These are phyloP conservation scores for Cladophialophora carrionii DNA, from an alignment of 2,329 filamentous ascomycete genomes.

Conservation along the genomic window DNA sequence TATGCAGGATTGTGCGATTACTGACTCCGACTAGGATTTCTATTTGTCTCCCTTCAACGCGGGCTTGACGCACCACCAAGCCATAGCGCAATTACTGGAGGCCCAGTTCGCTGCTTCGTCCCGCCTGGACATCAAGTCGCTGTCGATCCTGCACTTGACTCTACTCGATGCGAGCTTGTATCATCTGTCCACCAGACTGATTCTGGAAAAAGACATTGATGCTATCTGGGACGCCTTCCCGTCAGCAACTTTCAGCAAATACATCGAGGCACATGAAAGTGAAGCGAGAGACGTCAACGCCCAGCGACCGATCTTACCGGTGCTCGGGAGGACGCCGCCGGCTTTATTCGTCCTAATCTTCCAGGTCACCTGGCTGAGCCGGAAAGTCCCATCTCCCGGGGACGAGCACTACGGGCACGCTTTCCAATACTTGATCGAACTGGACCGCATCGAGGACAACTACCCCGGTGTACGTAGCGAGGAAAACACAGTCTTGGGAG, in stretches of 20 bases:
- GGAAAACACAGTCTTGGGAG: background rate
- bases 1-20: background rate
- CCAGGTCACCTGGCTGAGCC: constrained; percentile 32
- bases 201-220: constrained; percentile 30
- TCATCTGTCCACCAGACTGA: constrained; percentile 31
- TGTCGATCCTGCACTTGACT: constrained; percentile 28
- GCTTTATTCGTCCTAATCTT: constrained; percentile 30
- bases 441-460: constrained; percentile 18
- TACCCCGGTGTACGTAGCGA: constrained; percentile 14
- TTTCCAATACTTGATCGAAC: constrained; percentile 24
- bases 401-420: constrained; percentile 24
- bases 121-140: constrained; percentile 20
- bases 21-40: constrained; percentile 29
- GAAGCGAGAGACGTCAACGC: constrained; percentile 1
- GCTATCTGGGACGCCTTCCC: constrained; percentile 27
- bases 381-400: constrained; percentile 21
- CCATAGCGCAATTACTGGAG: constrained; percentile 29
- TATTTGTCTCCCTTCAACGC: constrained; percentile 23
- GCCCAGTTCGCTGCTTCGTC: constrained; percentile 18
- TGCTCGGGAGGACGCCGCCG: constrained; percentile 27
- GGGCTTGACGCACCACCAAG: constrained; percentile 30
- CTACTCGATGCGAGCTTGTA: constrained; percentile 32
- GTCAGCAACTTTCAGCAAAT: constrained; percentile 23
- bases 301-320: constrained; percentile 22
- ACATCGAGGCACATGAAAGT: constrained; percentile 29